phyloP scores from a whole-genome alignment of 306 rosid genomes.

The Spatholobus suberectus region DNA sequence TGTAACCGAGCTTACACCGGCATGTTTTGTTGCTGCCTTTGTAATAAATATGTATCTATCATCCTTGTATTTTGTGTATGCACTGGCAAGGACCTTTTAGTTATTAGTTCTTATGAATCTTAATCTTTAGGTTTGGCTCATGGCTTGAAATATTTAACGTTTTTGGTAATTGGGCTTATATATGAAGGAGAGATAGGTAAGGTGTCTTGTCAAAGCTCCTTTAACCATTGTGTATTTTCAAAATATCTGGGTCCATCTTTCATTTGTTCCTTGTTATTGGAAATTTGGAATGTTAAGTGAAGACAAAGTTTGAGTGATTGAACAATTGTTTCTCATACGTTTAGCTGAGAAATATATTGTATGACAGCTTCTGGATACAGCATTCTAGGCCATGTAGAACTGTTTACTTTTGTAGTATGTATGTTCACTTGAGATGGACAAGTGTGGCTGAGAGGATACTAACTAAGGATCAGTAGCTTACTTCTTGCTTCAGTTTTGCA shows the following conservation, averaged over 20 bases:
- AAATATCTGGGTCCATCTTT: neutral
- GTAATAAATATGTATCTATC: neutral
- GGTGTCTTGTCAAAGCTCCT: neutral
- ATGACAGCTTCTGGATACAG: neutral
- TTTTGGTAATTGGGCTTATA: neutral
- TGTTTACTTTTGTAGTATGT: neutral
- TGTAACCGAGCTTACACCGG: neutral
- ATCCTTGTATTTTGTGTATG: neutral
- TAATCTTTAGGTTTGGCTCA: neutral
- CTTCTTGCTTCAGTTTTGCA: neutral
- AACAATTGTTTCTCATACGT: neutral
- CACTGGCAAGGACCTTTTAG: neutral
- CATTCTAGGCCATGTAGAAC: neutral
- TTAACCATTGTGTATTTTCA: neutral
- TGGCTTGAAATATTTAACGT: neutral
- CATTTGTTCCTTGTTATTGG: neutral
- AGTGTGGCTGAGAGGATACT: neutral
- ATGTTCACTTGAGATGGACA: neutral
- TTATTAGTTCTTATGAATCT: neutral
- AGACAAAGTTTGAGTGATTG: neutral
- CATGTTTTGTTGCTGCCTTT: neutral
- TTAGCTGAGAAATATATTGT: neutral
- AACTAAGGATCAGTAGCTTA: neutral
- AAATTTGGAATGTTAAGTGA: neutral
- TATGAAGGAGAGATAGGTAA: neutral